Base-by-base conservation (phyloP, 768 basidiomycete species). In the Mycena vulgaris region DNA sequence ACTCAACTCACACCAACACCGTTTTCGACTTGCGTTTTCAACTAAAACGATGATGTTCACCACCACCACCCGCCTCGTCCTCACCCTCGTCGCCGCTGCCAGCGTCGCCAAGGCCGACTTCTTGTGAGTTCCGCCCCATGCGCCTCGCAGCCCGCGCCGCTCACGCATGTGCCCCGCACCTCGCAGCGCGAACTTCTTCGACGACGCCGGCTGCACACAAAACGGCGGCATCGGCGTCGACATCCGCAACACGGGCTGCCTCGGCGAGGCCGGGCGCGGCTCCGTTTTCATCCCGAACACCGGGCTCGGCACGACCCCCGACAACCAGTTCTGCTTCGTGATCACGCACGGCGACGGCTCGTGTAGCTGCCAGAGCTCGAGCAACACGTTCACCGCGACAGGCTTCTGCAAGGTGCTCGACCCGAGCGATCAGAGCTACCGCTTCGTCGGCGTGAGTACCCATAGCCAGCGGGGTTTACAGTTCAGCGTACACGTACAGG, bases 261-360 rank as follows among this genome's bases (percentile, higher is more conserved):
- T 65, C 45, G 51, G 42, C 53, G 63, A 65, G 47, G 63, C 42
- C 55, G 63, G 63, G 14, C 62, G 62, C 21, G 62, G 62, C 28
- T 63, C 62, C 39, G 62, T 63, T 39, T 63, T 42, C 51, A 57
- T 65, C 55, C 55, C 63, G 23, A 56, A 57, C 45, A 65, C 55
- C 23, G 55, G 55, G 11, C 63, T 57, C 63, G 63, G 63, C 42
- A 65, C 63, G 52, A 31, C 31, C 16, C 30, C n/a, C 52, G 63
- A 64, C 63, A 64, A 64, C 53, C 63, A 64, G 33, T 64, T 64
- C 63, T 64, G 63, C 47, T 56, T 64, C n/a, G 63, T 65, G 31
- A 65, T 65, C 55, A 57, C 63, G 42, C 42, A 57, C 55, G 35
- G 53, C 42, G 55, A 57, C 33, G 63, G 63, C 63, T 56, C 53